phyloP scores from a whole-genome alignment of 768 basidiomycete species.

The Rhodotorula taiwanensis region DNA sequence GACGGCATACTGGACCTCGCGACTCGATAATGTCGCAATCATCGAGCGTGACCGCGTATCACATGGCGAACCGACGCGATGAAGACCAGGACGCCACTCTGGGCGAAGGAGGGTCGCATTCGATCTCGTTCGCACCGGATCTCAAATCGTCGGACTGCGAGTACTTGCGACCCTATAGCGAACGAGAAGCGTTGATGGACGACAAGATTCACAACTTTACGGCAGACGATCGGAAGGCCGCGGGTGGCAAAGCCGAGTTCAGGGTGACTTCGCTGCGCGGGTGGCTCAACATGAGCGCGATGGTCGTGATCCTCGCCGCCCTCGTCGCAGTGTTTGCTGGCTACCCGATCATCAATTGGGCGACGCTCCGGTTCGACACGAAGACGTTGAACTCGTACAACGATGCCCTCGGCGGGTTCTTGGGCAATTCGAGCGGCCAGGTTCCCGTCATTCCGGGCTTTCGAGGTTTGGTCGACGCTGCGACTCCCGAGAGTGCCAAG shows the following conservation, averaged over 20 bases:
- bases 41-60: no score
- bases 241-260: background rate
- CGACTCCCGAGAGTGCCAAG: conserved; percentile 59
- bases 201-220: conserved; percentile 74
- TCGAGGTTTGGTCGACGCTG: conserved; percentile 61
- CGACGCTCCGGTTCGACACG: conserved; percentile 2
- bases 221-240: conserved; percentile 2
- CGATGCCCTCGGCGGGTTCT: conserved; percentile 64
- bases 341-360: conserved; percentile 71
- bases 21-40: no score
- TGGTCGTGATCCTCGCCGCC: conserved; percentile 61
- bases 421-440: conserved; percentile 62
- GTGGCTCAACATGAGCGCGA: conserved; percentile 67
- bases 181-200: conserved; percentile 74
- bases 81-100: no score
- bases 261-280: conserved; percentile 62
- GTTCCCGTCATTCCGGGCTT: conserved; percentile 46
- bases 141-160: no score
- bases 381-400: conserved; percentile 57
- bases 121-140: no score
- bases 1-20: no score
- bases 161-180: conserved; percentile 29
- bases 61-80: no score
- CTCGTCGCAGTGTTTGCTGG: conserved; percentile 77
- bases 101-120: no score